phyloP scores from a whole-genome alignment of 768 basidiomycete genomes.

The Galerina sulciceps region DNA sequence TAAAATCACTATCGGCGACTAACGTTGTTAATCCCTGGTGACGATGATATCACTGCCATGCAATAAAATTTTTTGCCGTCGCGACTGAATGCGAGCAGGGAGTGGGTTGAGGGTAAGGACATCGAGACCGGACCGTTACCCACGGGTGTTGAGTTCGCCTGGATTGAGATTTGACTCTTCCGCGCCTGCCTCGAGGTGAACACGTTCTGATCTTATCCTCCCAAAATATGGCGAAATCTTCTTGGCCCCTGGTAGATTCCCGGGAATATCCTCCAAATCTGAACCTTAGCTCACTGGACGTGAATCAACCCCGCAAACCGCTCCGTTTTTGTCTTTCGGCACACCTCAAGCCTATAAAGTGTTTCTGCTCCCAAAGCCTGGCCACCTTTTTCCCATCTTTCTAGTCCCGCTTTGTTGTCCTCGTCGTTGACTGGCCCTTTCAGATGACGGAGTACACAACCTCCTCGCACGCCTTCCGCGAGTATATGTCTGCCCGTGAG shows the following conservation, averaged over 20 bases:
- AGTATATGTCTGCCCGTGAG: constrained; percentile 61
- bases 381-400: constrained; percentile 30
- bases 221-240: constrained; percentile 35
- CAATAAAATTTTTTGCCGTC: neutral
- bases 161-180: constrained; percentile 12
- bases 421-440: constrained; percentile 14
- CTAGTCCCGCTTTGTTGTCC: constrained; percentile 18
- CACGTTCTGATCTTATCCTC: constrained; percentile 53
- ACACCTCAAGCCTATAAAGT: constrained; percentile 39
- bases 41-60: constrained; percentile 2
- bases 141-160: constrained; percentile 23
- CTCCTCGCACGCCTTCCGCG: constrained; percentile 60
- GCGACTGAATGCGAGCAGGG: neutral
- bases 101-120: constrained; percentile 20
- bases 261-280: constrained; percentile 34
- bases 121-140: constrained; percentile 17
- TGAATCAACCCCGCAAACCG: constrained; percentile 33
- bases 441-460: constrained; percentile 69
- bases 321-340: constrained; percentile 33
- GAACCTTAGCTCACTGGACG: constrained; percentile 26
- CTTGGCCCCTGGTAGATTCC: constrained; percentile 33
- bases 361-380: constrained; percentile 24
- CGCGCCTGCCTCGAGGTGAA: constrained; percentile 37
- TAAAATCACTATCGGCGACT: constrained; percentile 5
- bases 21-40: neutral